Conservation (phyloP, 257 asterid genomes). For the Scutellaria barbata region DNA sequence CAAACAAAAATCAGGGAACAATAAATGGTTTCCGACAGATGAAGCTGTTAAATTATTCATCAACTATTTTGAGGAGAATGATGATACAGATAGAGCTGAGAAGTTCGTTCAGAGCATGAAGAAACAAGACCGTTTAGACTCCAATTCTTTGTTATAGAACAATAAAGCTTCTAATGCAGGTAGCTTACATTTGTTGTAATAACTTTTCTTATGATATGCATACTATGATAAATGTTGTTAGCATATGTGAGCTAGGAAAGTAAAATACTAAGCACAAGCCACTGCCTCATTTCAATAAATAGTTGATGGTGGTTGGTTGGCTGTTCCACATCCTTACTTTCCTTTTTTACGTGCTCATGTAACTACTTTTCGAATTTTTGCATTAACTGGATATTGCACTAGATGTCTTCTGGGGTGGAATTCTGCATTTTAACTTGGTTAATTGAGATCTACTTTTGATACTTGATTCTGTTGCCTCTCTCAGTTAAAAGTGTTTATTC, state of each 20-base stretch:
- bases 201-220: too few relatives aligned
- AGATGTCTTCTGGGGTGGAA: not conserved
- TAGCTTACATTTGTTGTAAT: not conserved
- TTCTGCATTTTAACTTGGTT: slow-evolving; percentile 8
- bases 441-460: not conserved
- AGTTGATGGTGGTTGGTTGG: too few relatives aligned
- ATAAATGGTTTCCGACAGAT: slow-evolving; percentile 54
- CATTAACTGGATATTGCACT: not conserved
- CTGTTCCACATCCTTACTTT: too few relatives aligned
- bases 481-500: too few relatives aligned
- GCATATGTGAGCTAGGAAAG: not conserved
- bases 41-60: slow-evolving; percentile 58
- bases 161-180: slow-evolving; percentile 27
- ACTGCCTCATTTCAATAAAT: not conserved
- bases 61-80: slow-evolving; percentile 51
- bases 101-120: slow-evolving; percentile 63
- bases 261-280: not conserved
- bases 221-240: too few relatives aligned
- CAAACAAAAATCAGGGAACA: slow-evolving; percentile 35
- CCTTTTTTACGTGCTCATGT: too few relatives aligned
- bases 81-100: slow-evolving; percentile 49
- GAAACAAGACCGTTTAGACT: slow-evolving; percentile 49
- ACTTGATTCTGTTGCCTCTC: too few relatives aligned
- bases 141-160: slow-evolving; percentile 44
- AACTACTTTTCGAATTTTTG: not conserved